Base-by-base conservation (phyloP, 495 filamentous ascomycete genomes). In the Talaromyces nanjingensis region DNA sequence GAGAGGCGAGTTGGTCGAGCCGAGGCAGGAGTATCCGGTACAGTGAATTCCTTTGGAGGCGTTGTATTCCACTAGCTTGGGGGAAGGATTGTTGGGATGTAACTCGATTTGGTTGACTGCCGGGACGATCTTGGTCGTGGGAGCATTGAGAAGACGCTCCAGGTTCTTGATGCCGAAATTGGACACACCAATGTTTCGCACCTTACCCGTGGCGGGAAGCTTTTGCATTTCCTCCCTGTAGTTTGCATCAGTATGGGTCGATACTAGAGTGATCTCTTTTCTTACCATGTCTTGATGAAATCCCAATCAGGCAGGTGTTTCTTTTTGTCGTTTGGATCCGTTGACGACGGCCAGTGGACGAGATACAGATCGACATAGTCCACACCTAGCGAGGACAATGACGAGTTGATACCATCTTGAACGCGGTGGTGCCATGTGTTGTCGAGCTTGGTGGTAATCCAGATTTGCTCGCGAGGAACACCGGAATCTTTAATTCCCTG, bases 61-160 rank as follows among this genome's bases (percentile, higher is more conserved):
- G 79, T 83, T 84, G 76, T 89, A 93, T 45, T 86, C 86, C 31
- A 93, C 80, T 37, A 94, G 83, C 78, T 92, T 92, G 24, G 90
- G 90, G 0, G 86, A 89, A 7, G 87, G 89, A 77, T 87, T 87
- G 75, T 88, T 86, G 42, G 91, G 91, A 77, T 96, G 91, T n/a
- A 93, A 77, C 76, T 97, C 92, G 71, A 96, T 87, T 79, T 96
- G 91, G 83, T 96, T 96, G 66, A 93, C 91, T 9, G 89, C 88
- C 14, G 92, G 92, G 57, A 89, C 80, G 67, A 86, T 88, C 83
- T 85, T 73, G 65, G 66, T 76, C 67, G 72, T 80, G 62, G 84
- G 81, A 63, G 82, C 77, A 68, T 76, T 81, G 39, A 85, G 74
- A 20, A 86, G 79, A 65, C 69, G 83, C 72, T 84, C 81, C 2